phyloP scores from a whole-genome alignment of 148 eudicot species.

The Cornus florida region DNA sequence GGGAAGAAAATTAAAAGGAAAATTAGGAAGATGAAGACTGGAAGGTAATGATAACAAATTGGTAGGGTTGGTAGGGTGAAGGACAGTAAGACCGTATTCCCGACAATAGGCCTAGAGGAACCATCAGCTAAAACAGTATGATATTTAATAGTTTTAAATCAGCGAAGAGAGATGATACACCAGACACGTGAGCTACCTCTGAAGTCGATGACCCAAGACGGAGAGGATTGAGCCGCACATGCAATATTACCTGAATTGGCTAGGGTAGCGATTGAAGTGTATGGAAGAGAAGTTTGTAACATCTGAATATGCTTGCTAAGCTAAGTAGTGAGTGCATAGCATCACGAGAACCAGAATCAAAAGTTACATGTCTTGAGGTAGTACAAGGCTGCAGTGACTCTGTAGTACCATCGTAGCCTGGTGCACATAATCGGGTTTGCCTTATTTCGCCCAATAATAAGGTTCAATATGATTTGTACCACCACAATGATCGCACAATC shows the following conservation, averaged over 20 bases:
- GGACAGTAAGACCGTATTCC: neutral
- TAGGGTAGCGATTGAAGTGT: neutral
- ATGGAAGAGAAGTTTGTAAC: neutral
- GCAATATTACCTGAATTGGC: neutral
- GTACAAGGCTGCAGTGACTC: too few species aligned
- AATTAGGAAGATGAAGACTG: neutral
- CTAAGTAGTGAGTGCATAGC: neutral
- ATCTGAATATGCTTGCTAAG: neutral
- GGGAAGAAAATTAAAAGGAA: too few species aligned
- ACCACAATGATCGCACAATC: neutral
- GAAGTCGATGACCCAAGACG: neutral
- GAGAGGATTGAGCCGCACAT: neutral
- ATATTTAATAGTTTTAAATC: neutral
- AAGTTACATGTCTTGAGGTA: too few species aligned
- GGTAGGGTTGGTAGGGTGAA: neutral
- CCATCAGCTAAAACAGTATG: neutral
- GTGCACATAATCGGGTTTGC: neutral
- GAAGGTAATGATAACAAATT: neutral
- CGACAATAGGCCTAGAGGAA: neutral
- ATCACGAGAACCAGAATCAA: too few species aligned
- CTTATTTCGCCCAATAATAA: neutral
- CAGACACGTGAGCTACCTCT: neutral
- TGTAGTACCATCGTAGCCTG: neutral
- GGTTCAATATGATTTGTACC: neutral
- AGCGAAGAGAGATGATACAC: neutral